Base-by-base conservation (phyloP, 176 grass and related monocot genomes). In the Carex littledalei region DNA sequence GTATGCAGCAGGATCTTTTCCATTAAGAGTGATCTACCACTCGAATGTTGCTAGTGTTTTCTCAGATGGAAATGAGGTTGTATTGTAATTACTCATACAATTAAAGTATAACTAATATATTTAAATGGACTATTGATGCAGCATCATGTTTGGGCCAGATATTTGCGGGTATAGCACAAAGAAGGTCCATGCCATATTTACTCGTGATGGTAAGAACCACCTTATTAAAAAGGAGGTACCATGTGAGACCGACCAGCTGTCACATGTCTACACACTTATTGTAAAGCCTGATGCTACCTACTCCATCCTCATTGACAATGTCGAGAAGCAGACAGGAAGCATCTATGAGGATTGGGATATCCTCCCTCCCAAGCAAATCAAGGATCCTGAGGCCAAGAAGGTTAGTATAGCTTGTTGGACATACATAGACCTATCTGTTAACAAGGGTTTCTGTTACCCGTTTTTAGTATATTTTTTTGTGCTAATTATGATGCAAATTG, bases 71-170 rank as follows among this genome's bases (percentile, higher is more conserved):
- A 26, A 76, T 52, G 39, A 76, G 11, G 41, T 26, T 22, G 2
- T 17, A 18, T 57, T 55, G 26, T 26, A 57, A 56, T 78, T 57
- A 2, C 15, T 52, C 2, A 3, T 32, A 10, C 7, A 56, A 78
- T 57, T 17, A 32, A 55, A 57, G 6, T 78, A 17, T 78, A 78
- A 78, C 39, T 78, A 18, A 78, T 56, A 35, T 26, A 78, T 78
- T 49, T 78, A 57, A 78, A 34, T 78, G 50, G 14, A 83, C 41
- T 83, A 31, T 17, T 83, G 8, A 58, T 91, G 10, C 94, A 97
- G 92, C 82, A 93, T 97, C 59, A 97, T 97, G 94, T 97, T 97
- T 78, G 94, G 94, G 56, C 92, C 94, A 63, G 94, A 97, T 85
- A 94, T 97, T 80, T 97, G 94, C 86, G 94, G 94, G 5, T 94